Evolutionary conservation across 75 land plant species (phyloP).

Genomic region (Selaginella moellendorffii): DNA sequence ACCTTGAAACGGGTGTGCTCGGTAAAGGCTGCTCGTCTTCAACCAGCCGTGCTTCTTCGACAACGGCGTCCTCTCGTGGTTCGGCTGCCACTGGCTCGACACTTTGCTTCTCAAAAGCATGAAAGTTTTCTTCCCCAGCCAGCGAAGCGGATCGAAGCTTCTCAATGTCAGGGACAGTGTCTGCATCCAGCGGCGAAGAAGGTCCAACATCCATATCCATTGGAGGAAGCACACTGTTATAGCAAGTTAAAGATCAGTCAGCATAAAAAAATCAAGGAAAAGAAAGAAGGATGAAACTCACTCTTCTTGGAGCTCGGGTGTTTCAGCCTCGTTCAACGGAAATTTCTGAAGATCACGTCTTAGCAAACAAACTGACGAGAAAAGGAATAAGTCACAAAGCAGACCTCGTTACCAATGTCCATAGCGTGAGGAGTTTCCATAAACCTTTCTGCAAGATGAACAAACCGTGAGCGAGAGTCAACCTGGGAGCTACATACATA

Average conservation of each 20-base stretch:
- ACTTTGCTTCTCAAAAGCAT: neutral
- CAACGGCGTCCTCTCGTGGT: neutral
- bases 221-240: neutral
- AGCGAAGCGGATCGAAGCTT: neutral
- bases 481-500: neutral
- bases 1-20: neutral
- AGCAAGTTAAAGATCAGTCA: neutral
- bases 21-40: neutral
- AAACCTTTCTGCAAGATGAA: constrained; percentile 5
- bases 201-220: neutral
- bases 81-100: neutral
- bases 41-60: neutral
- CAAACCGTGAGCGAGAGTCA: neutral
- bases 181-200: neutral
- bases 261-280: neutral
- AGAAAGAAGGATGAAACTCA: neutral
- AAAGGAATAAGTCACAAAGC: neutral
- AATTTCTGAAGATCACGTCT: too few species aligned
- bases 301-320: neutral
- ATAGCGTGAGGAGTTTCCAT: neutral
- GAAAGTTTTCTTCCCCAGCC: neutral
- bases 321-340: neutral
- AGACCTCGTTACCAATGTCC: constrained; percentile 1
- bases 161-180: neutral
- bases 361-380: neutral